phyloP scores from a whole-genome alignment of 1,284 basidiomycete genomes.

The Cryptococcus maquisensis region DNA sequence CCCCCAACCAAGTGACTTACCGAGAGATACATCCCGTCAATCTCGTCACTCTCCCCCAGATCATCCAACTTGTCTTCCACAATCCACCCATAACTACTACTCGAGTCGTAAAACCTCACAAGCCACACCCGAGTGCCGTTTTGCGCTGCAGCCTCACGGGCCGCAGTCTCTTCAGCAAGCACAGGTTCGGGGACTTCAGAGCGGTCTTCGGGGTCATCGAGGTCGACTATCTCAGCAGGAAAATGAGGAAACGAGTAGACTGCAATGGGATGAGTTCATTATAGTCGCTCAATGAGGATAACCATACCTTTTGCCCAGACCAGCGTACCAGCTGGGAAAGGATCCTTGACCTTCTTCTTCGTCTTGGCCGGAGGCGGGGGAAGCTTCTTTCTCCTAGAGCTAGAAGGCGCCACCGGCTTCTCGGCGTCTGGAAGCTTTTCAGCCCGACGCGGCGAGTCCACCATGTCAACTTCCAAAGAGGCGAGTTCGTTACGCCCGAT shows the following conservation, averaged over 20 bases:
- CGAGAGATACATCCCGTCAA: conserved; percentile 36
- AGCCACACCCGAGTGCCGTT: conserved; percentile 50
- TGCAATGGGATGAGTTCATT: conserved; percentile 2
- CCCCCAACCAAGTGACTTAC: conserved; percentile 11
- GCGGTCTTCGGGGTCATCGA: conserved; percentile 35
- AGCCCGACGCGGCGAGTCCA: too few species aligned
- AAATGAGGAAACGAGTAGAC: conserved; percentile 44
- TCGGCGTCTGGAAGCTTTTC: too few species aligned
- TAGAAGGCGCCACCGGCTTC: too few species aligned
- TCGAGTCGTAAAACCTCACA: conserved; percentile 65
- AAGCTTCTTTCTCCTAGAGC: too few species aligned
- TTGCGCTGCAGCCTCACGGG: conserved; percentile 6
- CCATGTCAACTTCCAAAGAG: too few species aligned
- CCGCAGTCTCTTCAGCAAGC: conserved; percentile 43
- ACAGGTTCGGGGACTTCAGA: conserved; percentile 56
- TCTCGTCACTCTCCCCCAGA: conserved; percentile 49
- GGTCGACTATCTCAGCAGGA: conserved; percentile 48
- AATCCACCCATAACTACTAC: conserved; percentile 60
- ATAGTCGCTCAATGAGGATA: neutral
- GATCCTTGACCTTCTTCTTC: conserved; percentile 12
- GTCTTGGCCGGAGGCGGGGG: too few species aligned
- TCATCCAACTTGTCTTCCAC: conserved; percentile 53
- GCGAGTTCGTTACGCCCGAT: too few species aligned
- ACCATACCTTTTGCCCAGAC: conserved; percentile 42
- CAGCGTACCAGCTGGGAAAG: conserved; percentile 35